These are phyloP conservation scores for Colletotrichum liriopes DNA, from an alignment of 2,329 filamentous ascomycete genomes.

Conservation along the genomic window DNA sequence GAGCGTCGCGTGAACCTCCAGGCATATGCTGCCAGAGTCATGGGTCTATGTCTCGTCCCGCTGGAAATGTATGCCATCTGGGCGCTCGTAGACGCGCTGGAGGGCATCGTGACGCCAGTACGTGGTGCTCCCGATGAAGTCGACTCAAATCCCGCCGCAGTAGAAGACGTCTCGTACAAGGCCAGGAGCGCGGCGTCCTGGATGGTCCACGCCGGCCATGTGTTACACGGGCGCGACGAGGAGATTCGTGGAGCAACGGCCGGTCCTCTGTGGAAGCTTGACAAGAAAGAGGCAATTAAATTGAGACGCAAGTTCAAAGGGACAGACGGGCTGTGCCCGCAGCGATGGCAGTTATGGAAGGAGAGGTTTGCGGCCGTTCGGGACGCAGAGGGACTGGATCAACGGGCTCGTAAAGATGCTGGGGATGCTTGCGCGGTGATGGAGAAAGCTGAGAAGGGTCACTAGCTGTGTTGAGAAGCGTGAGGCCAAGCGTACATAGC, in stretches of 20 bases:
- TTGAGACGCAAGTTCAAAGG: slow-evolving; percentile 40
- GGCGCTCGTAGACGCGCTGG: background rate
- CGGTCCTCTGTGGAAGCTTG: slow-evolving; percentile 43
- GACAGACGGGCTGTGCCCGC: slow-evolving; percentile 40
- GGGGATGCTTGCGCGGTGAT: background rate
- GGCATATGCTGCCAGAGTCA: background rate
- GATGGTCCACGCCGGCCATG: slow-evolving; percentile 2
- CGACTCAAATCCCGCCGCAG: background rate
- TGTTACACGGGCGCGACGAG: background rate
- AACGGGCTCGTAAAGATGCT: slow-evolving; percentile 3
- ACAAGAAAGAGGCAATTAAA: slow-evolving; percentile 42
- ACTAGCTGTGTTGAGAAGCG: background rate
- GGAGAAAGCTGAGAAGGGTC: background rate
- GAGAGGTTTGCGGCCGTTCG: slow-evolving; percentile 41
- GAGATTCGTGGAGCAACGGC: slow-evolving; percentile 30
- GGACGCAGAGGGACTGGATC: slow-evolving; percentile 30
- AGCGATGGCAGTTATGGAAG: slow-evolving; percentile 45
- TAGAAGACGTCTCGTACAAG: background rate
- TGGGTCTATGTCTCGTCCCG: background rate
- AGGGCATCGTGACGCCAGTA: background rate
- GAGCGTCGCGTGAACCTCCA: background rate
- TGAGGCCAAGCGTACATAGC: too few relatives aligned
- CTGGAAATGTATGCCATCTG: background rate
- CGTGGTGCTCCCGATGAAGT: background rate
- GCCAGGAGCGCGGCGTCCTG: background rate